These are phyloP conservation scores for Naganishia randhawae DNA, from an alignment of 768 basidiomycete genomes.

Conservation along the genomic window DNA sequence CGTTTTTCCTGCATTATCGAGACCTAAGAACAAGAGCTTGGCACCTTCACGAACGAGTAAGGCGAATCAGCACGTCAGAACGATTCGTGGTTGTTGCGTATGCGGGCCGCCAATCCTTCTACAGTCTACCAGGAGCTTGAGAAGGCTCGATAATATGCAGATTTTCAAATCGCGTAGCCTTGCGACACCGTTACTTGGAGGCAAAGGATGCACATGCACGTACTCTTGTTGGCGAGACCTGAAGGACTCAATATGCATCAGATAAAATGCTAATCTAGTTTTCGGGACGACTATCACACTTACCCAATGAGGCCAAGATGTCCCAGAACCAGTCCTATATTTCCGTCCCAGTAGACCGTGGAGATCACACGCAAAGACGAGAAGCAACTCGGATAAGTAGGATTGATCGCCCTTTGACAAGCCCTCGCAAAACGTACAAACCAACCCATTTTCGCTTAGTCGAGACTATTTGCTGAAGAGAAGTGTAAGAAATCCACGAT, in stretches of 20 bases:
- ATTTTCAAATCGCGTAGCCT: not conserved
- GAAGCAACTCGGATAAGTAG: not conserved
- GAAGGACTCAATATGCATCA: not conserved
- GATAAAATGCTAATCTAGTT: not conserved
- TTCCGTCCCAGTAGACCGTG: not conserved
- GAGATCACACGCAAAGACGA: not conserved
- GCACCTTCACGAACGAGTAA: slow-evolving; percentile 55
- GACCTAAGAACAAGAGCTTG: slow-evolving; percentile 97
- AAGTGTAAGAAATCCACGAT: not conserved
- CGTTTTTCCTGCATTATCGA: slow-evolving; percentile 99
- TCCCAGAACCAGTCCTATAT: slow-evolving; percentile 88
- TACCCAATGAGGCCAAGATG: slow-evolving; percentile 86
- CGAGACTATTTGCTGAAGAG: not conserved
- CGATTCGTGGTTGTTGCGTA: not conserved
- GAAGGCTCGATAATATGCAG: no score
- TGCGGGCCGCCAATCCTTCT: no score
- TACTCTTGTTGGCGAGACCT: slow-evolving; percentile 92
- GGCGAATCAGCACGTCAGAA: not conserved
- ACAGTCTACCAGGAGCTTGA: no score
- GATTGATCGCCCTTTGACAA: not conserved
- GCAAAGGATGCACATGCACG: slow-evolving; percentile 6
- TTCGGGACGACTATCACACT: slow-evolving; percentile 36
- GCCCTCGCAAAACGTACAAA: slow-evolving; percentile 1
- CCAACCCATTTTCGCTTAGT: slow-evolving; percentile 12
- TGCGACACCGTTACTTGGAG: not conserved